phyloP scores from a whole-genome alignment of 176 grass and related monocot species.

The Puya raimondii region DNA sequence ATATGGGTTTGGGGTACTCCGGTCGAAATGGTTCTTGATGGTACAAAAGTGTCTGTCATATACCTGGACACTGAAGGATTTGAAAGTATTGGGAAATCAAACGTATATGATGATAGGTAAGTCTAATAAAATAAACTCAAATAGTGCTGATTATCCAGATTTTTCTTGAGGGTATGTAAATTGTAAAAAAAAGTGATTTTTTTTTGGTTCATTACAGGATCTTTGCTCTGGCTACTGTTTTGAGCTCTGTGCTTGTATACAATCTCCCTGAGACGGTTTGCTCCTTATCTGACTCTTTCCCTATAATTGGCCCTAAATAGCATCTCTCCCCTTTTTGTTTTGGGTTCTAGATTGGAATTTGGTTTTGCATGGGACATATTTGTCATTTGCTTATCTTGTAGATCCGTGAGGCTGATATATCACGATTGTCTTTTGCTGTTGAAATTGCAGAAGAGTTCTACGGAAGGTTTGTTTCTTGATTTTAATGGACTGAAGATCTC shows the following conservation, averaged over 20 bases:
- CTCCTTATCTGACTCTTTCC: constrained; percentile 15
- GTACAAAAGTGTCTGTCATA: constrained; percentile 68
- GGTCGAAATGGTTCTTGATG: constrained; percentile 58
- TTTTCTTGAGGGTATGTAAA: not conserved
- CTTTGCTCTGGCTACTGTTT: constrained; percentile 83
- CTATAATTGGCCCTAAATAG: not conserved
- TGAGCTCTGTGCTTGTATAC: constrained; percentile 94
- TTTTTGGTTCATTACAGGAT: constrained; percentile 39
- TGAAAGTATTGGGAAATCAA: constrained; percentile 93
- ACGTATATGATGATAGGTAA: constrained; percentile 99
- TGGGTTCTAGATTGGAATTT: not conserved
- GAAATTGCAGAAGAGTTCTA: constrained; percentile 98
- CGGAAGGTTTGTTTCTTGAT: constrained; percentile 50
- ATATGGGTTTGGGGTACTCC: constrained; percentile 92
- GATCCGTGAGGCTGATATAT: constrained; percentile 96
- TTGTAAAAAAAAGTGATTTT: not conserved
- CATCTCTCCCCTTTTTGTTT: not conserved
- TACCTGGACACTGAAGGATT: constrained; percentile 95
- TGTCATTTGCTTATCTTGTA: constrained; percentile 27
- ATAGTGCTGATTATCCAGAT: not conserved
- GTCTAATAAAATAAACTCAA: not conserved
- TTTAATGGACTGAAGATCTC: constrained; percentile 9
- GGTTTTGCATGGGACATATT: not conserved
- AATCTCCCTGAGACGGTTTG: constrained; percentile 90
- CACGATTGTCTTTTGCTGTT: constrained; percentile 83